Evolutionary conservation across 1,139 yeast genomes (phyloP).

Genomic region (Scheffersomyces titani): DNA sequence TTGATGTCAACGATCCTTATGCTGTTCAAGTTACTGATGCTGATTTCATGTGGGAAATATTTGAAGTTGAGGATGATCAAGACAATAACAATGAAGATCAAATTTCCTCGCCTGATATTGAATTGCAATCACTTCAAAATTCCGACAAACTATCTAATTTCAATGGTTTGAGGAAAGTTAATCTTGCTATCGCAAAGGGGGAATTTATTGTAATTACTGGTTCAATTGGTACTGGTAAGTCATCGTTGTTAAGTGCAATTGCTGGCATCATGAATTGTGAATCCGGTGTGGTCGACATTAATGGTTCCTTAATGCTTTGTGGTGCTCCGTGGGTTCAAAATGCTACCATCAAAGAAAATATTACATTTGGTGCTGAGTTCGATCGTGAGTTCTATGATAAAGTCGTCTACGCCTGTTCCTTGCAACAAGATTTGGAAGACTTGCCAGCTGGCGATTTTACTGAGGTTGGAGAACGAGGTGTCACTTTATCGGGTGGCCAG

Average conservation of each 20-base stretch:
- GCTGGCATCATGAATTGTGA: conserved; percentile 49
- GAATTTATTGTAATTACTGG: conserved; percentile 52
- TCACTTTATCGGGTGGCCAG: conserved; percentile 52
- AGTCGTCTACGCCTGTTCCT: conserved; percentile 37
- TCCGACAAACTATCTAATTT: conserved; percentile 7
- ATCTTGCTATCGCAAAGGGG: conserved; percentile 37
- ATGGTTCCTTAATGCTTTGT: conserved; percentile 45
- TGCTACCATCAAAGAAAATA: conserved; percentile 42
- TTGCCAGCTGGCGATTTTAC: conserved; percentile 47
- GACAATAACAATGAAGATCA: conserved; percentile 8
- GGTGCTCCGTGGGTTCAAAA: conserved; percentile 56
- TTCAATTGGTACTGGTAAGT: conserved; percentile 51
- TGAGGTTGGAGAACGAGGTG: conserved; percentile 51
- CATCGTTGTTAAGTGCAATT: conserved; percentile 48
- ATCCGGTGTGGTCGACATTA: conserved; percentile 38
- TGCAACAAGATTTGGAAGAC: conserved; percentile 36
- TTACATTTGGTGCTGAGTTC: conserved; percentile 31
- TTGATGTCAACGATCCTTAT: conserved; percentile 16
- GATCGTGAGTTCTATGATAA: conserved; percentile 28
- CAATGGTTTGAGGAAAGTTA: conserved; percentile 22
- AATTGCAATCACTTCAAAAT: not conserved
- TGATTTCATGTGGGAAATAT: conserved; percentile 66
- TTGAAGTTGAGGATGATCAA: conserved; percentile 23
- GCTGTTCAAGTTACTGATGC: conserved; percentile 56
- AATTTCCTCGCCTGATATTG: conserved; percentile 1